A percentile compares a stretch with the other conserved stretches of the same genome.
Evolutionary conservation across 2,329 filamentous ascomycete genomes (phyloP).

Genomic region (Epichloe bromicola): DNA sequence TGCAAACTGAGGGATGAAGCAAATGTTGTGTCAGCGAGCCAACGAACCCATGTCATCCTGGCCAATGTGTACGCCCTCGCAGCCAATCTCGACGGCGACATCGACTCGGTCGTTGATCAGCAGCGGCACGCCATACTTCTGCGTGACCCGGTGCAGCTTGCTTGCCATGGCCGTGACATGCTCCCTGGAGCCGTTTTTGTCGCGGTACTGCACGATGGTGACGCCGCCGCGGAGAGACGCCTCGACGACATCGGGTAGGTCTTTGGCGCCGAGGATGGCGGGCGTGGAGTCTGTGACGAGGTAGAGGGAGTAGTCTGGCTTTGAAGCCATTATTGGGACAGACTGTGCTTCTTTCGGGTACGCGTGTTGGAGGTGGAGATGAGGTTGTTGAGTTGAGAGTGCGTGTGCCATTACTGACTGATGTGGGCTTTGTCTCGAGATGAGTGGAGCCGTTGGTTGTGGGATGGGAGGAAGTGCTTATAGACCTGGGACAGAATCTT

Average conservation of each 20-base stretch:
- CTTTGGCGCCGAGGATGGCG: slow-evolving; percentile 58
- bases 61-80: slow-evolving; percentile 87
- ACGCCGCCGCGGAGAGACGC: slow-evolving; percentile 66
- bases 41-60: slow-evolving; percentile 77
- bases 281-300: slow-evolving; percentile 90
- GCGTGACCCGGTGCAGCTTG: slow-evolving; percentile 58
- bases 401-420: neutral
- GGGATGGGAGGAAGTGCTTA: too few species aligned
- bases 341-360: too few species aligned
- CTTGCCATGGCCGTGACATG: slow-evolving; percentile 57
- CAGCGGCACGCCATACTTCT: slow-evolving; percentile 57
- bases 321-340: neutral
- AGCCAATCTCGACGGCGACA: slow-evolving; percentile 71
- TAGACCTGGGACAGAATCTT: too few species aligned
- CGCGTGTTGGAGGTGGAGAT: neutral
- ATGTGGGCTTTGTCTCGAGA: too few species aligned
- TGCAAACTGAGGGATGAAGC: too few species aligned
- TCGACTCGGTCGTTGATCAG: slow-evolving; percentile 90
- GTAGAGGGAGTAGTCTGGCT: slow-evolving; percentile 68
- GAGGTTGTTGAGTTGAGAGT: neutral
- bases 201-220: slow-evolving; percentile 78
- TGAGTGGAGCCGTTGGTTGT: neutral
- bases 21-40: neutral
- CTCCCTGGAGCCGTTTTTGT: slow-evolving; percentile 69
- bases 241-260: slow-evolving; percentile 62